Evolutionary conservation across 2,329 filamentous ascomycete genomes (phyloP), one percentile per base, ranked within the genome.

Genomic region (Chlorencoelia australis): DNA sequence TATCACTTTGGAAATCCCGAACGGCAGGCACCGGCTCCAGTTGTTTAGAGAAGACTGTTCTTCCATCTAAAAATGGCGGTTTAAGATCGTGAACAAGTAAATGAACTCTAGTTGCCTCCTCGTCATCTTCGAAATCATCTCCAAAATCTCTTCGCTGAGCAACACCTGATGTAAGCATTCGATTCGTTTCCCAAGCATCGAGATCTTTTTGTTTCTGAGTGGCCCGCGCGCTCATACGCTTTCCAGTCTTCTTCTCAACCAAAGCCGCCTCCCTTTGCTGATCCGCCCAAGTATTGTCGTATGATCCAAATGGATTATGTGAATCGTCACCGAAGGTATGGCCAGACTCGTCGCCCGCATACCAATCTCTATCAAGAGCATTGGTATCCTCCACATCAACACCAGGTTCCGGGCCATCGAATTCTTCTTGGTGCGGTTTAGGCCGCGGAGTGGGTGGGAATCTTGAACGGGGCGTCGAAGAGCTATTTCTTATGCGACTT

Each of bases 111-210:
- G 82, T 94, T 16, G 76, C 78, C 55, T 98, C 91, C 32, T 95
- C 82, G 45, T 98, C 91, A 46, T 94, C 81, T 34, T 81, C 80
- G 52, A 95, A 94, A 54, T 91, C 86, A 31, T 75, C 71, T 16
- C 79, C 79, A 56, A 86, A 75, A 51, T 91, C 84, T 48, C 86
- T 69, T 53, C 89, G 70, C 59, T 98, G 93, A 13, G 91, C 91
- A 13, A 98, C 88, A 39, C 89, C 89, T 14, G 88, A 95, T 1
- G 88, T 91, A 42, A 98, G 70, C 91, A 98, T 96, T 41, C 91
- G 83, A 58, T 98, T 98, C 11, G 89, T 91, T 61, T 98, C 93
- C 91, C 91, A 98, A 0, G 88, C 89, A 61, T 98, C 91, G 28
- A 91, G 87, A 55, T 98, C 91, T 56, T 83, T 87, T 58, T 94